Evolutionary conservation across 306 rosid species (phyloP), one percentile per base, ranked within the genome.

Genomic region (Echinosophora koreensis): DNA sequence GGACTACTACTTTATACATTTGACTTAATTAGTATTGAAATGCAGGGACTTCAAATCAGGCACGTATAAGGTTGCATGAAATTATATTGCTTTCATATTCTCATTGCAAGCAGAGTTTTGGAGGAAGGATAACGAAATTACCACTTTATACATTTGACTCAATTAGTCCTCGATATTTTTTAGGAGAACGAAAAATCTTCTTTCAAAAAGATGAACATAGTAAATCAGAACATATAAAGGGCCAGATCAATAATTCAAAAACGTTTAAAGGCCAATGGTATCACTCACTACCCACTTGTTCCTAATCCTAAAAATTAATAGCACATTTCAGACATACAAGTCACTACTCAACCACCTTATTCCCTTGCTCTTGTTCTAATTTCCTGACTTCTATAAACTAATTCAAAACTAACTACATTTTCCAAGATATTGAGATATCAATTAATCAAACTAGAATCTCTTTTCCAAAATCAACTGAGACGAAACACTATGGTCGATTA

Each of bases 161-260:
- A 42, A 41, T 22, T 28, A 58, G 34, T 8, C 44, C 16, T 46
- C 37, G 6, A 17, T 7, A 17, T 34, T n/a, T 22, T 22, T 49
- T 9, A 50, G 15, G 41, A 30, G 62, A 35, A 28, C 18, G 42
- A 55, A 76, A 16, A 16, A 77, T 52, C 57, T 44, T n/a, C 47
- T 55, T 80, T 32, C 44, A 69, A 22, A 69, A 63, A 34, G 55
- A 15, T 15, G 49, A 69, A 58, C 68, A 18, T 8, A 15, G 58
- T 22, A 42, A 64, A 27, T 46, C 17, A 58, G 47, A 50, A 30
- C 34, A 56, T 2, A 81, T 2, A 81, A 59, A 47, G 57, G 28
- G 47, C 22, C 61, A 15, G 44, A 62, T 16, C 60, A 50, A 38
- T 18, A 70, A 50, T 51, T 62, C 54, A 34, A 12, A 17, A 41